Conservation (phyloP, 306 rosid genomes). For the Arachis stenosperma region DNA sequence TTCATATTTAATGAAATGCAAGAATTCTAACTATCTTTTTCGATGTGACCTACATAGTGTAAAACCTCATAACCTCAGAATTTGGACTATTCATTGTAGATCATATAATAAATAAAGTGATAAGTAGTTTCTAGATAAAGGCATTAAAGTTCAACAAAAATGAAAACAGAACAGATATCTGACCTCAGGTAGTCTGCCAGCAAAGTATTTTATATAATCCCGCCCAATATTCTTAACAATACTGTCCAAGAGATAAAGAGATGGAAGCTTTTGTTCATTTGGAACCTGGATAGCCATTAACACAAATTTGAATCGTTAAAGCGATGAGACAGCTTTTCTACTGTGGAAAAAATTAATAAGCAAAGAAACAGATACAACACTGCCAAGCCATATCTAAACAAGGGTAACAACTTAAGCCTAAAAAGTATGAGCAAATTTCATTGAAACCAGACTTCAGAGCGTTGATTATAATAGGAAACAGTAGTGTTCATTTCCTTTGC, state of each 20-base stretch:
- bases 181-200: conserved; percentile 89
- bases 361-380: conserved; percentile 28
- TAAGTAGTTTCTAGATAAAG: conserved; percentile 2
- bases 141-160: conserved; percentile 18
- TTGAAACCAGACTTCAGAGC: conserved; percentile 16
- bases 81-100: conserved; percentile 17
- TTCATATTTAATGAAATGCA: conserved; percentile 33
- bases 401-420: conserved; percentile 24
- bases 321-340: not conserved
- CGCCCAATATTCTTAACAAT: conserved; percentile 97
- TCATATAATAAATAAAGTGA: conserved; percentile 4
- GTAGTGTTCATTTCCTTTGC: not conserved
- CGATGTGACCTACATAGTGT: conserved; percentile 7
- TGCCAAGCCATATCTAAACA: conserved; percentile 10
- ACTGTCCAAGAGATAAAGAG: conserved; percentile 98
- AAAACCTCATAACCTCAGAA: conserved; percentile 26
- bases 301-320: conserved; percentile 26
- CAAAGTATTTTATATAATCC: conserved; percentile 91
- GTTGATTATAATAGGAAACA: not conserved
- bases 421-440: not conserved
- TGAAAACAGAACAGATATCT: conserved; percentile 48
- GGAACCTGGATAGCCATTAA: conserved; percentile 75
- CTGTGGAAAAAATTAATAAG: not conserved
- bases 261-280: conserved; percentile 92
- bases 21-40: conserved; percentile 3